Percentiles rank a stretch among this genome's conserved stretches.
These are phyloP conservation scores for Candolleomyces eurysporus DNA, from an alignment of 768 basidiomycete genomes.

Conservation along the genomic window DNA sequence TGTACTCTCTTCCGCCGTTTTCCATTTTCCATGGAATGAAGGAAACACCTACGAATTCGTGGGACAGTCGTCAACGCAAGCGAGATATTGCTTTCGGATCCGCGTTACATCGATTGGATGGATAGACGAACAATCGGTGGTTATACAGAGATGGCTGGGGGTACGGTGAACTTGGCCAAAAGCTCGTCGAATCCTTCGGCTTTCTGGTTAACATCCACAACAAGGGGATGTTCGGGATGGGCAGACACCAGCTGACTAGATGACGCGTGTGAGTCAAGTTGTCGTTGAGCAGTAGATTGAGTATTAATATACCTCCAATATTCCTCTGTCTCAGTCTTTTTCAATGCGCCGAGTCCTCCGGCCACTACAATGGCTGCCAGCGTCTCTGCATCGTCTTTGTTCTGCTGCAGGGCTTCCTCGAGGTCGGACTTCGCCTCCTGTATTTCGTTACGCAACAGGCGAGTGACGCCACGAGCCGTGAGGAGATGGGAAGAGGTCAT, in stretches of 20 bases:
- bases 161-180: conserved; percentile 59
- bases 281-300: background rate
- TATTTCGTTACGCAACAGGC: conserved; percentile 74
- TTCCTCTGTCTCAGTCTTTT: conserved; percentile 62
- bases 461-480: conserved; percentile 75
- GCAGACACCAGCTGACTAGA: conserved; percentile 41
- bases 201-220: conserved; percentile 59
- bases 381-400: conserved; percentile 60
- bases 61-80: background rate
- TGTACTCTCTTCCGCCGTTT: too few species aligned
- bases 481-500: conserved; percentile 71
- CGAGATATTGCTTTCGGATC: background rate
- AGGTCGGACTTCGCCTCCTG: conserved; percentile 77
- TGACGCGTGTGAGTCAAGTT: background rate
- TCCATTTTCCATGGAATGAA: too few species aligned
- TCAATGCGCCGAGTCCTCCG: conserved; percentile 54
- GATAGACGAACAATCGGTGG: background rate
- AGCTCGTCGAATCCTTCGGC: conserved; percentile 61
- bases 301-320: conserved; percentile 57
- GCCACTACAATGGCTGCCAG: conserved; percentile 68
- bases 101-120: background rate
- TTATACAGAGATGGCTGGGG: conserved; percentile 30
- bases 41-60: too few species aligned
- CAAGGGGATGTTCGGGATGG: conserved; percentile 69
- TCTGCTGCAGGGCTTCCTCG: conserved; percentile 68